Base-by-base conservation (phyloP, 108 stramenopile species). In the Discostella pseudostelligera region DNA sequence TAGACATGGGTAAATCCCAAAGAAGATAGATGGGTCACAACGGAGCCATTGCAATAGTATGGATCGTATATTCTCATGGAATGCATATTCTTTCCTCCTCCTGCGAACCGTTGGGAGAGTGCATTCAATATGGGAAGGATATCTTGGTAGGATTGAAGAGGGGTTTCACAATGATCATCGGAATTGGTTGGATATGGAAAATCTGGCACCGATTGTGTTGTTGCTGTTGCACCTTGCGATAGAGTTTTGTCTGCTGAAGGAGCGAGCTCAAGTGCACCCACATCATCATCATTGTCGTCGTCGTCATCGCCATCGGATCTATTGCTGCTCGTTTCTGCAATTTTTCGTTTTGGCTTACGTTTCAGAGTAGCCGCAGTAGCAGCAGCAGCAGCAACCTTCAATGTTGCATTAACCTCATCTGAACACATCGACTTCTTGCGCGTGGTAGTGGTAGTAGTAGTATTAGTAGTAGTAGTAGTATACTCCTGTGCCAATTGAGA, bases 121-220 rank as follows among this genome's bases (percentile, higher is more conserved):
- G 62, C 59, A 39, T 70, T 36, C 49, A 99, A 74, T 16, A 96
- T 54, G 14, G 93, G 85, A 3, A 75, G 68, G 28, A 99, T 81
- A 70, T 99, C 85, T 46, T 70, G 47, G 75, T 99, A 99, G 4
- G 97, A 94, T 45, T 82, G 79, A 8, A 88, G 64, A 21, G 96
- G 89, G 8, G 96, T 94, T 65, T 99, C 99, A 66, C 96, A 97
- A 74, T 98, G 97, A 82, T 99, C 99, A 67, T 90, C 89, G 12
- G 83, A 58, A 67, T 94, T 88, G 4, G 78, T 81, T n/a, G 77
- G 70, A 73, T 80, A 94, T 7, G 93, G 90, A 77, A 94, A 94
- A 42, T 55, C 25, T 43, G 44, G 61, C 8, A 28, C 57, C 21
- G 45, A 13, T 39, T 13, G 29, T 62, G 8, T 36, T 51, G 53